A percentile compares a stretch with the other conserved stretches of the same genome.
Evolutionary conservation across 305 asterid genomes (phyloP).

Genomic region (Coffea humblotiana): DNA sequence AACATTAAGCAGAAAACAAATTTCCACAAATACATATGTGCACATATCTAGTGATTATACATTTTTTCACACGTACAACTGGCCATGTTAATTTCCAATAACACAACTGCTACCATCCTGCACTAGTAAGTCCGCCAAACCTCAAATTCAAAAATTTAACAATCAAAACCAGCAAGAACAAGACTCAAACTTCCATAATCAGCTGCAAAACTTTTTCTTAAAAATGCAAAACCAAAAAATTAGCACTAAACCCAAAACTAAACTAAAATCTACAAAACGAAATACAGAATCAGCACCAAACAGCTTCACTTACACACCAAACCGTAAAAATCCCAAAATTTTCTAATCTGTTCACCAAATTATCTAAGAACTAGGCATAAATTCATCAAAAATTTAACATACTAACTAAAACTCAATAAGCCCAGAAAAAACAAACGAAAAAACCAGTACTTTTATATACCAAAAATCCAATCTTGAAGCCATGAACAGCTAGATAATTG

Average conservation of each 20-base stretch:
- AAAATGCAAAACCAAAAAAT: background rate
- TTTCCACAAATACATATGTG: background rate
- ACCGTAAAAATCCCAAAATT: background rate
- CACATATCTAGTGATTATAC: background rate
- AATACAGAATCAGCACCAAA: background rate
- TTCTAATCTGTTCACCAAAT: background rate
- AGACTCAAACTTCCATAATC: background rate
- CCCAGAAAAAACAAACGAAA: background rate
- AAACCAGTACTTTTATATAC: background rate
- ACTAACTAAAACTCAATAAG: background rate
- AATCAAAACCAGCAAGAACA: background rate
- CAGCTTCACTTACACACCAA: background rate
- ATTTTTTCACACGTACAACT: background rate
- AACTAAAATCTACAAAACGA: background rate
- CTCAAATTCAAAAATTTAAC: background rate
- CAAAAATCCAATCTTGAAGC: constrained; percentile 20
- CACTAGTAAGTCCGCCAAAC: background rate
- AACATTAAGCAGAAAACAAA: no score
- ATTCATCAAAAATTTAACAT: background rate
- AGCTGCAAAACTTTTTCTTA: background rate
- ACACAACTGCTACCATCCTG: background rate
- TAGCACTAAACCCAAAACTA: background rate
- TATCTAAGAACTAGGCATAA: background rate
- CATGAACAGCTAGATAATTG: background rate
- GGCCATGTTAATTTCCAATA: background rate